Evolutionary conservation across 73 alveolate genomes (phyloP), one percentile per base, ranked within the genome.

Genomic region (Chromera velia): DNA sequence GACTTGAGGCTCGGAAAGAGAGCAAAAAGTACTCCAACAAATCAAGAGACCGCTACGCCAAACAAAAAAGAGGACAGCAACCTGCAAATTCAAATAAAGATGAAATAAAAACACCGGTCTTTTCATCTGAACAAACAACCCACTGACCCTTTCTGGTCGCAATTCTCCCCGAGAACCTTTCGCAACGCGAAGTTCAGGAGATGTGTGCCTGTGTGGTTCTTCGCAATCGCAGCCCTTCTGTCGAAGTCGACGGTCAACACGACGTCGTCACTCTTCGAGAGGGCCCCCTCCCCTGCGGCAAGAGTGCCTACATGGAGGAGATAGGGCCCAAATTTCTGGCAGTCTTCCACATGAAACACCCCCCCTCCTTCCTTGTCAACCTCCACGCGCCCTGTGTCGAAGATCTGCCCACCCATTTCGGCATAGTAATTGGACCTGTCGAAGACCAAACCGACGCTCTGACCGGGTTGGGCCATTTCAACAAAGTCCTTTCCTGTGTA

Each of bases 121-220:
- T n/a, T n/a, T n/a, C n/a, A n/a, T n/a, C n/a, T n/a, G n/a, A n/a
- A n/a, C n/a, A n/a, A n/a, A n/a, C n/a, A n/a, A n/a, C n/a, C n/a
- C n/a, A n/a, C n/a, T n/a, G n/a, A n/a, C 0, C 86, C 86, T 66
- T 68, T 70, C 80, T 80, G 86, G 34, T 80, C 86, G 47, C 69
- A 76, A 74, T 80, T 80, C 64, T 70, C 80, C 13, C 86, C 86
- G 73, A 80, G 68, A 22, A 80, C 78, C 64, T 80, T 75, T 1
- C 86, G 72, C 7, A 80, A 33, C 48, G 86, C 86, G 33, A 34
- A 80, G 55, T 80, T 80, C 74, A 80, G 72, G 48, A 80, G 69
- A 80, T 80, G 86, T 28, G 86, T 80, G 22, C 80, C 86, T 0
- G 86, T 80, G 86, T 80, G 86, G 86, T 80, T 80, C 80, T 80